A percentile compares a stretch with the other conserved stretches of the same genome.
Conservation (phyloP, 129 eudicot species). For the Kitagawia praeruptora region DNA sequence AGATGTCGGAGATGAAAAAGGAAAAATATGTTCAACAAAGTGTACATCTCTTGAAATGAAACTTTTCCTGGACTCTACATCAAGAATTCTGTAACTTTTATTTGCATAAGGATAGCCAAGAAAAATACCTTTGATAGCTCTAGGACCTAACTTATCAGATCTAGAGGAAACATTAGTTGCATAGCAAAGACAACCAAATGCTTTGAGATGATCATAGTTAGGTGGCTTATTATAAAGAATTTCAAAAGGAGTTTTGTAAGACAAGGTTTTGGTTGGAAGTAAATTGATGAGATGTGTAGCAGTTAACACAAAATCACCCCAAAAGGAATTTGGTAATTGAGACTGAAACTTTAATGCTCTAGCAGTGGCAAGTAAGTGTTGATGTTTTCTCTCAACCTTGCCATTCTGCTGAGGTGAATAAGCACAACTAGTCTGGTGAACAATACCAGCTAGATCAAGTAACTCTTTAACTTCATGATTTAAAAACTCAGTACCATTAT, state of each 20-base stretch:
- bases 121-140: background rate
- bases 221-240: background rate
- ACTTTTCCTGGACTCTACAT: background rate
- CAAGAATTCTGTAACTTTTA: background rate
- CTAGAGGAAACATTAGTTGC: background rate
- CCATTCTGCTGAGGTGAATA: background rate
- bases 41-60: background rate
- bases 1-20: background rate
- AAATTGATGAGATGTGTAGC: background rate
- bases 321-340: background rate
- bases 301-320: background rate
- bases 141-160: background rate
- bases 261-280: background rate
- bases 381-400: background rate
- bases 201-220: background rate
- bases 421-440: background rate
- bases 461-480: no score
- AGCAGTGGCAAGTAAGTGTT: background rate
- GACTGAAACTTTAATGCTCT: background rate
- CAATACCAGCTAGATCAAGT: background rate
- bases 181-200: background rate
- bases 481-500: background rate
- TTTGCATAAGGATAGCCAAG: background rate
- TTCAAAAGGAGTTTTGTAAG: background rate
- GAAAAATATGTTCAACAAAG: background rate